Conservation (phyloP, 83 land plant genomes). For the Larix sibirica region DNA sequence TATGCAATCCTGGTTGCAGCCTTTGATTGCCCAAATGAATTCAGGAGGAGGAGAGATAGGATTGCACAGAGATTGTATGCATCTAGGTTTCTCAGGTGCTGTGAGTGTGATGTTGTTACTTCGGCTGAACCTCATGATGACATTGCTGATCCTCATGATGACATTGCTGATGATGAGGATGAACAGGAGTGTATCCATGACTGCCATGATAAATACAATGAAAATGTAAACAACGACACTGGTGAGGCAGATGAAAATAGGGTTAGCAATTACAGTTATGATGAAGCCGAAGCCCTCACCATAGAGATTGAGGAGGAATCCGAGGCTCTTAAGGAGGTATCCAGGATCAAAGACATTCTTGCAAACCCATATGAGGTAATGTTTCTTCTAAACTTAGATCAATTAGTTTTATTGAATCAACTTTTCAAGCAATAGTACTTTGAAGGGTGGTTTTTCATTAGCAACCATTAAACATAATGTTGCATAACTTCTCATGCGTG, state of each 20-base stretch:
- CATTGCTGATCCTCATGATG: neutral
- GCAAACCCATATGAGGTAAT: conserved; percentile 31
- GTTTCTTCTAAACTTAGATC: neutral
- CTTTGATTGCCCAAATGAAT: conserved; percentile 51
- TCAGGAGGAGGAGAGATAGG: conserved; percentile 43
- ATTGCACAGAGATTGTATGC: conserved; percentile 64
- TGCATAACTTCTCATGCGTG: neutral
- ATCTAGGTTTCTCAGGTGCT: conserved; percentile 14
- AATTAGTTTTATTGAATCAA: neutral
- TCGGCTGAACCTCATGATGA: neutral
- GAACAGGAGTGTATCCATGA: neutral
- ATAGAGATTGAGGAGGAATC: conserved; percentile 68
- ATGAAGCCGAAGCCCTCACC: conserved; percentile 77
- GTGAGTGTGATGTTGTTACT: conserved; percentile 9
- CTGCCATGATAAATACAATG: neutral
- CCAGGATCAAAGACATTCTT: conserved; percentile 66
- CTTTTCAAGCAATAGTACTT: neutral
- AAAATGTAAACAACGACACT: conserved; percentile 10
- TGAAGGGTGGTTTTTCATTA: neutral
- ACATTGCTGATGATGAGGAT: neutral
- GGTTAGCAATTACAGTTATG: conserved; percentile 43
- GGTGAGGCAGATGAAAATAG: conserved; percentile 18
- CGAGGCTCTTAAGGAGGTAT: conserved; percentile 48
- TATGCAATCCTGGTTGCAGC: conserved; percentile 59
- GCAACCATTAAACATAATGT: neutral